A percentile compares a stretch with the other conserved stretches of the same genome.
These are phyloP conservation scores for Odontarrhena argentea DNA, from an alignment of 345 rosid genomes.

Conservation along the genomic window DNA sequence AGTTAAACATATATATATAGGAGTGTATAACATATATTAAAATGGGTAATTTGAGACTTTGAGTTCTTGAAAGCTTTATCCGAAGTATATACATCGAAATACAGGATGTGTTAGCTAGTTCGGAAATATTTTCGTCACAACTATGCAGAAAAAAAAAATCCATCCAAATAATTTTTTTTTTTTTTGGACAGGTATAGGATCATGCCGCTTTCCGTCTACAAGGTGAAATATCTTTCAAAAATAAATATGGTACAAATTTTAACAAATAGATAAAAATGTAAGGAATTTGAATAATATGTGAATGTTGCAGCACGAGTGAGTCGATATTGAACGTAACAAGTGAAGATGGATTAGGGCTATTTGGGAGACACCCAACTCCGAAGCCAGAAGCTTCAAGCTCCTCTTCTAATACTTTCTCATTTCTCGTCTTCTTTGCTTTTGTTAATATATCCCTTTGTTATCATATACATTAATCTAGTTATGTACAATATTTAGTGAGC, in stretches of 20 bases:
- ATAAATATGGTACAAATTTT: neutral
- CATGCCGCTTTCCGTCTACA: conserved; percentile 44
- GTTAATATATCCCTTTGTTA: conserved; percentile 6
- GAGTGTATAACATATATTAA: too few relatives aligned
- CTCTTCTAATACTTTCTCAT: conserved; percentile 11
- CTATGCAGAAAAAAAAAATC: neutral
- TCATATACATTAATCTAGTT: neutral
- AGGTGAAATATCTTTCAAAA: conserved; percentile 32
- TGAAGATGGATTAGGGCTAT: conserved; percentile 41
- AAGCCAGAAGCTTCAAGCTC: conserved; percentile 42
- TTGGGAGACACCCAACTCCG: conserved; percentile 41
- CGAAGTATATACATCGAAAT: too few relatives aligned
- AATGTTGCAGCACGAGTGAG: conserved; percentile 40
- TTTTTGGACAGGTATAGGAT: conserved; percentile 38
- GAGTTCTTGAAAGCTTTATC: too few relatives aligned
- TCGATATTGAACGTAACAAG: conserved; percentile 39
- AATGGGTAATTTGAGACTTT: too few relatives aligned
- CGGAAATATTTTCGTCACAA: neutral
- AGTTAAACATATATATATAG: too few relatives aligned
- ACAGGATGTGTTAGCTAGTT: too few relatives aligned
- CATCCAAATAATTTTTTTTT: neutral
- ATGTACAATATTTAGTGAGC: neutral
- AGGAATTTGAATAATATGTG: neutral
- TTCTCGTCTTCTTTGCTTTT: conserved; percentile 24
- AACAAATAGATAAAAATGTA: neutral